phyloP scores from a whole-genome alignment of 176 grass and related monocot genomes.

The Saccharum officinarum region DNA sequence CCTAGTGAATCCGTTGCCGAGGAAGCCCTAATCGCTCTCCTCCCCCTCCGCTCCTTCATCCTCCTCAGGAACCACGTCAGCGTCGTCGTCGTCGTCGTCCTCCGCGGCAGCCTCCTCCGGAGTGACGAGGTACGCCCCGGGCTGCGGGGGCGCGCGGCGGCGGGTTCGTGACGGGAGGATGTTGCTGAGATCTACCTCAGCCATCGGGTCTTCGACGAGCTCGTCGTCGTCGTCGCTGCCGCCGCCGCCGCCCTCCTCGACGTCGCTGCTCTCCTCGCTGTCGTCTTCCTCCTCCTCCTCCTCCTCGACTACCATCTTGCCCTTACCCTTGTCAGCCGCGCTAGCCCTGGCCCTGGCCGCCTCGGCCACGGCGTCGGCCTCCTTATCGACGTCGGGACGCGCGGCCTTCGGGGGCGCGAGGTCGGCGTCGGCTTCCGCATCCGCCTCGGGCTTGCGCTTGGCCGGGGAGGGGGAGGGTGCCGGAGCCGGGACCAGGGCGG shows the following conservation, averaged over 20 bases:
- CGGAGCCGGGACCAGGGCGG: neutral
- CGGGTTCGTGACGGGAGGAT: constrained; percentile 76
- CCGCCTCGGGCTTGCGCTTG: constrained; percentile 54
- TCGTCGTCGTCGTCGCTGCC: constrained; percentile 43
- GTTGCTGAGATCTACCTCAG: constrained; percentile 75
- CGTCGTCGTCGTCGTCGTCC: constrained; percentile 52
- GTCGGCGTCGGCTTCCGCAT: constrained; percentile 27
- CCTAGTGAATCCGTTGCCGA: constrained; percentile 7
- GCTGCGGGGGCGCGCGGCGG: constrained; percentile 50
- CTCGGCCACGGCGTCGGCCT: constrained; percentile 29
- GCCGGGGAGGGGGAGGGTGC: constrained; percentile 15
- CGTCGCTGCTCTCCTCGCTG: neutral
- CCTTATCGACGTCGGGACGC: constrained; percentile 38
- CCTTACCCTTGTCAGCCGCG: constrained; percentile 67
- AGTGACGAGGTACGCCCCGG: constrained; percentile 55
- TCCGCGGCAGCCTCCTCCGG: constrained; percentile 46
- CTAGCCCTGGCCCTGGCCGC: constrained; percentile 32
- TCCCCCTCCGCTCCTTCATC: constrained; percentile 36
- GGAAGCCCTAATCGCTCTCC: constrained; percentile 49
- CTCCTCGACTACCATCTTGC: constrained; percentile 67
- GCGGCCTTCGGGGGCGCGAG: constrained; percentile 39
- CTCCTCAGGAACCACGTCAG: constrained; percentile 29
- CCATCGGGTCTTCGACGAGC: constrained; percentile 62
- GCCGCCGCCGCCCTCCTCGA: neutral
- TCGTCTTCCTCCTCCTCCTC: constrained; percentile 30